Evolutionary conservation across 192 early-diverging fungal species (phyloP).

Genomic region (Umbelopsis vinacea): DNA sequence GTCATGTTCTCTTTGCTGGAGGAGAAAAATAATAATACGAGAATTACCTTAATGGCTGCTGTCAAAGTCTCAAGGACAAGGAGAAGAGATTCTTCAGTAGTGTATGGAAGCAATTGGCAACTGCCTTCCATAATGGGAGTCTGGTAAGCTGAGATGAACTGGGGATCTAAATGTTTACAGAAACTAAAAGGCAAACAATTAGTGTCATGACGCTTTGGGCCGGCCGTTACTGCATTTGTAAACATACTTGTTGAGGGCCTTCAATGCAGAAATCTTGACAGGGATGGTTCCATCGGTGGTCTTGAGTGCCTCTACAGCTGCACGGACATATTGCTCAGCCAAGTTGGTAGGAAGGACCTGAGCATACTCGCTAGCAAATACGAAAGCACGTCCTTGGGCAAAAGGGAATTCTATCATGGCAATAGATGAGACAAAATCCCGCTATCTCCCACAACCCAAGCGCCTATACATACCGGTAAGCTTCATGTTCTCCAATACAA

Average conservation of each 20-base stretch:
- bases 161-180: constrained; percentile 53
- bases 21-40: too few species aligned
- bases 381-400: constrained; percentile 88
- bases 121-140: constrained; percentile 65
- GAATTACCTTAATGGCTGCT: constrained; percentile 60
- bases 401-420: constrained; percentile 66
- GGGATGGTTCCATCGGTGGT: constrained; percentile 54
- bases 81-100: constrained; percentile 69
- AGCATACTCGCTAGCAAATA: constrained; percentile 85
- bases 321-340: constrained; percentile 71
- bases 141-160: constrained; percentile 60
- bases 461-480: constrained; percentile 46
- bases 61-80: constrained; percentile 72
- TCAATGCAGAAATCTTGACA: constrained; percentile 72
- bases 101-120: constrained; percentile 55
- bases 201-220: neutral
- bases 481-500: constrained; percentile 76
- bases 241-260: constrained; percentile 65
- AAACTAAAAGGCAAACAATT: constrained; percentile 34
- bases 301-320: constrained; percentile 74
- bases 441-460: neutral
- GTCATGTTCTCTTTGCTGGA: too few species aligned
- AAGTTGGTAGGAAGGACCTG: constrained; percentile 68
- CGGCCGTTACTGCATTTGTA: constrained; percentile 5
- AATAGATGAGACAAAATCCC: neutral